phyloP scores from a whole-genome alignment of 306 rosid species.

The Potentilla sterilis region DNA sequence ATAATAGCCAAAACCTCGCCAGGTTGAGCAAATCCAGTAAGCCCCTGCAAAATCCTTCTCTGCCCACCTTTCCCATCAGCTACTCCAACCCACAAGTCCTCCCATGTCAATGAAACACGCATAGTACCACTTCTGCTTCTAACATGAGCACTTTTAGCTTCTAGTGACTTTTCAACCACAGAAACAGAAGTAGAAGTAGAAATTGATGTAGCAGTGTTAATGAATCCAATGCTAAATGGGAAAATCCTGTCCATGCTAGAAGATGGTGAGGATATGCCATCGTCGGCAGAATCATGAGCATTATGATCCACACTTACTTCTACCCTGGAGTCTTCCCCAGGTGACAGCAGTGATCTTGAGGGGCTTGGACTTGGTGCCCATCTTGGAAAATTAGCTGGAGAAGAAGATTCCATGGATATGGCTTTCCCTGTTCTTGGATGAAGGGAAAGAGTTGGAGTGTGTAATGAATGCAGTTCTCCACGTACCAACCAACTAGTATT shows the following conservation, averaged over 20 bases:
- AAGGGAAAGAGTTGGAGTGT: not conserved
- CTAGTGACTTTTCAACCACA: not conserved
- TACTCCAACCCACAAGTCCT: conserved; percentile 33
- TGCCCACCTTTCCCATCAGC: conserved; percentile 18
- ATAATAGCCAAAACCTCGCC: conserved; percentile 66
- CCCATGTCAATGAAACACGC: conserved; percentile 32
- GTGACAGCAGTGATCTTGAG: not conserved
- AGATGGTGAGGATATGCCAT: not conserved
- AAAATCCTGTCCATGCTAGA: conserved; percentile 10
- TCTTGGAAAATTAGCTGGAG: conserved; percentile 14
- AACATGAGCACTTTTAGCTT: not conserved
- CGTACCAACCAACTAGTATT: not conserved
- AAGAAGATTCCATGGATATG: not conserved
- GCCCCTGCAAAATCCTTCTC: conserved; percentile 29
- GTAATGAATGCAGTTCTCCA: not conserved
- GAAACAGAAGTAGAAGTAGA: not conserved
- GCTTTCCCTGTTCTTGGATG: not conserved
- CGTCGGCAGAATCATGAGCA: conserved; percentile 14
- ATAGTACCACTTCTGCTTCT: not conserved
- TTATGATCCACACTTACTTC: not conserved
- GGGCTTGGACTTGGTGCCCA: conserved; percentile 38
- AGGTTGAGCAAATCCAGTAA: conserved; percentile 56
- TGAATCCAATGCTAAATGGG: conserved; percentile 25
- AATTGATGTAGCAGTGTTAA: not conserved
- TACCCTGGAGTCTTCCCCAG: not conserved